Conservation (phyloP, 2,329 filamentous ascomycete genomes). For the Polytolypa hystricis region DNA sequence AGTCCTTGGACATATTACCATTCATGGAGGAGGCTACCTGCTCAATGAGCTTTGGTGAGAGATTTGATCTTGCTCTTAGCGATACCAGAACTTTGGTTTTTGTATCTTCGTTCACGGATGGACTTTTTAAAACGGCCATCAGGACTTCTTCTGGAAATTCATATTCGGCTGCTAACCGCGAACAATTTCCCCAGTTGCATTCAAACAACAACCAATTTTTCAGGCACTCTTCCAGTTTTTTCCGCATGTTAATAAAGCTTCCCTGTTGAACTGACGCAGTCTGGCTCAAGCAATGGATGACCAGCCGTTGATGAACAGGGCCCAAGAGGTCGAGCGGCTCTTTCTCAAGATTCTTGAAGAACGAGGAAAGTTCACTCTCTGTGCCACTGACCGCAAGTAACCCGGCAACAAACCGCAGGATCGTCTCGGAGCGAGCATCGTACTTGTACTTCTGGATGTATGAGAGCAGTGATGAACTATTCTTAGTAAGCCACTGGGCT, state of each 20-base stretch:
- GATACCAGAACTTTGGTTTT: too few relatives aligned
- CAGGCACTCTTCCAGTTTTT: too few relatives aligned
- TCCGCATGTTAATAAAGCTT: too few relatives aligned
- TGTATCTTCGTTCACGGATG: too few relatives aligned
- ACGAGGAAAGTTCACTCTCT: slow-evolving; percentile 11
- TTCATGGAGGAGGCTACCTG: too few relatives aligned
- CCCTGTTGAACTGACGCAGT: slow-evolving; percentile 5
- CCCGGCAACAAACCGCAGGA: slow-evolving; percentile 36
- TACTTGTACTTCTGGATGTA: slow-evolving; percentile 32
- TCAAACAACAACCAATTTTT: too few relatives aligned
- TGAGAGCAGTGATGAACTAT: slow-evolving; percentile 10
- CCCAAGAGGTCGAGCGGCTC: slow-evolving; percentile 29
- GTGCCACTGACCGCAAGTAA: slow-evolving; percentile 18
- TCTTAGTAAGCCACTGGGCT: slow-evolving; percentile 22
- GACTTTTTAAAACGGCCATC: too few relatives aligned
- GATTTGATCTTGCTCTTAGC: too few relatives aligned
- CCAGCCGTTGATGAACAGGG: slow-evolving; percentile 26
- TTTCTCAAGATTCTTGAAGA: slow-evolving; percentile 23
- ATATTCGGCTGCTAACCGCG: too few relatives aligned
- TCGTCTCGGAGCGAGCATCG: slow-evolving; percentile 26
- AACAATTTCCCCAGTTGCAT: too few relatives aligned
- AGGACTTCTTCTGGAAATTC: too few relatives aligned
- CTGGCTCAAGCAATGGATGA: slow-evolving; percentile 31
- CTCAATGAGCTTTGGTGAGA: too few relatives aligned
- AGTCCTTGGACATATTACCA: not conserved